Evolutionary conservation across 73 alveolate species (phyloP).

Genomic region (Paramecium primaurelia): DNA sequence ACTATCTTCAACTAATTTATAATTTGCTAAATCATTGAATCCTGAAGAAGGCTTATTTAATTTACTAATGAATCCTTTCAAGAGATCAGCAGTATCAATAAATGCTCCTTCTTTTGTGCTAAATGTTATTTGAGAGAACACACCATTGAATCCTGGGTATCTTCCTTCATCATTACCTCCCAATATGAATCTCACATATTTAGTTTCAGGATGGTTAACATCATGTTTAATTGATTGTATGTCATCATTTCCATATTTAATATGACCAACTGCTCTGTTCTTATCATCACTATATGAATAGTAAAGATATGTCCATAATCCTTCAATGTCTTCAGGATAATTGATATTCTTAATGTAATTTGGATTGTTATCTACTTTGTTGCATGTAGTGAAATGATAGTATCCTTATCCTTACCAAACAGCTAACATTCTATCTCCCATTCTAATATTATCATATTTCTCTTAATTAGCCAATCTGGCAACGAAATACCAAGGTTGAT

Average conservation of each 20-base stretch:
- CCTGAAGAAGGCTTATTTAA: neutral
- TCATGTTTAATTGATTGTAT: neutral
- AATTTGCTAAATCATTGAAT: neutral
- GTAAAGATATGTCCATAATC: slow-evolving; percentile 47
- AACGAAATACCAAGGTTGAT: neutral
- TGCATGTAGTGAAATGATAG: slow-evolving; percentile 43
- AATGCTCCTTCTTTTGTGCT: neutral
- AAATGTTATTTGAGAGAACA: neutral
- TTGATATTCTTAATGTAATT: neutral
- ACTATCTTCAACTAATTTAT: neutral
- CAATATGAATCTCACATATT: slow-evolving; percentile 31
- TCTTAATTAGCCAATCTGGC: neutral
- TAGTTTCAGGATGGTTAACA: slow-evolving; percentile 10
- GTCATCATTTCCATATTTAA: slow-evolving; percentile 13
- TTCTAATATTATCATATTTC: slow-evolving; percentile 21
- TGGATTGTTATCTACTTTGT: neutral
- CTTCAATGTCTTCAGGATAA: slow-evolving; percentile 58
- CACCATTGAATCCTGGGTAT: slow-evolving; percentile 40
- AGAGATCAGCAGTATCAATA: neutral
- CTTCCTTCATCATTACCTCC: slow-evolving; percentile 34
- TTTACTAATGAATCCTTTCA: neutral
- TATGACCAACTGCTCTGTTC: slow-evolving; percentile 10
- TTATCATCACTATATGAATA: slow-evolving; percentile 43
- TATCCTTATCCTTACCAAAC: slow-evolving; percentile 53
- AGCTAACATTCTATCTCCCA: slow-evolving; percentile 49